These are phyloP conservation scores for Anthoceros angustus DNA, from an alignment of 225 moss, liverwort and hornwort species.

Conservation along the genomic window DNA sequence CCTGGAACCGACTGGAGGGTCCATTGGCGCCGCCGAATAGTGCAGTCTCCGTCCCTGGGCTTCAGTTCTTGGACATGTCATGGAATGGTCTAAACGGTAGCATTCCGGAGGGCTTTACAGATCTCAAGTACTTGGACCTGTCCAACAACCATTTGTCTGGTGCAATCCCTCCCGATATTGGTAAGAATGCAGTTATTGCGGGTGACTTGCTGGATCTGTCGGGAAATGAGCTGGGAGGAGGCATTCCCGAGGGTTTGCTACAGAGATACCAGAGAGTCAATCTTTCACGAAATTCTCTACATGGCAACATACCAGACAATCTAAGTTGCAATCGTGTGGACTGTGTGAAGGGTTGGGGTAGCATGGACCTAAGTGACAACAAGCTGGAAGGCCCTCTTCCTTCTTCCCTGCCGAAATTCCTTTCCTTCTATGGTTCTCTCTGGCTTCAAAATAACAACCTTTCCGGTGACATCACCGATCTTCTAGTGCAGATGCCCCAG, in stretches of 20 bases:
- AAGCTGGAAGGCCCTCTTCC: conserved; percentile 6
- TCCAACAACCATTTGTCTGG: conserved; percentile 2
- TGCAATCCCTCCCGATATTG: not conserved
- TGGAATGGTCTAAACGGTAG: not conserved
- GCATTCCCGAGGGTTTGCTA: not conserved
- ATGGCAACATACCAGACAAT: not conserved
- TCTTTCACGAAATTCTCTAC: conserved; percentile 6
- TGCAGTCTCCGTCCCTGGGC: not conserved
- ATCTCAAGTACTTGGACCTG: not conserved
- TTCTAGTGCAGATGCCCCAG: not conserved
- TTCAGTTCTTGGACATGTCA: not conserved
- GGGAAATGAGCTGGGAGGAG: not conserved
- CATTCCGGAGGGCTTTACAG: not conserved
- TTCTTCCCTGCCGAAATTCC: not conserved
- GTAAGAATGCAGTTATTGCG: too few species aligned
- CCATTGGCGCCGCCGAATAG: not conserved
- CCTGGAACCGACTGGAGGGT: not conserved
- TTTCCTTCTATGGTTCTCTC: not conserved
- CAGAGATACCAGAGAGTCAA: not conserved
- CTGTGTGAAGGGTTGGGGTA: not conserved
- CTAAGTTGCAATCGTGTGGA: not conserved
- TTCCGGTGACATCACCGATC: conserved; percentile 1
- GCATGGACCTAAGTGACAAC: conserved; percentile 9
- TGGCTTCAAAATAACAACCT: not conserved
- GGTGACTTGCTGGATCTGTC: not conserved